phyloP scores from a whole-genome alignment of 2,329 filamentous ascomycete species.

The Amauroascus verrucosus region DNA sequence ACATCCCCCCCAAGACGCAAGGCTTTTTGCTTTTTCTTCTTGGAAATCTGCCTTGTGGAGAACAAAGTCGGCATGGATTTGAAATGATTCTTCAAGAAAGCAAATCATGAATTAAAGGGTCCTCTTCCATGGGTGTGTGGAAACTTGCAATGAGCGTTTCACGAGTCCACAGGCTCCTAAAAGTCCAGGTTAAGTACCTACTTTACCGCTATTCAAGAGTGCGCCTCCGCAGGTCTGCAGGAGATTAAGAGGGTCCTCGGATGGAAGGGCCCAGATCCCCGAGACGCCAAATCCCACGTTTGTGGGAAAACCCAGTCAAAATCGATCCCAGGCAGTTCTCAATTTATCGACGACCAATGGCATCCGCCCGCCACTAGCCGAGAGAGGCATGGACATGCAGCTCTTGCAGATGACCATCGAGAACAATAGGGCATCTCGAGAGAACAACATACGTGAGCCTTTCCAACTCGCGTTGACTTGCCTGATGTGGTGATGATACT shows the following conservation, averaged over 20 bases:
- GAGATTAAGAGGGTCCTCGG: background rate
- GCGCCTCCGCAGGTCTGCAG: background rate
- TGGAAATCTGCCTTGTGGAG: conserved; percentile 11
- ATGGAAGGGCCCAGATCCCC: background rate
- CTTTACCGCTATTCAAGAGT: too few relatives aligned
- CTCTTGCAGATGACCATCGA: conserved; percentile 5
- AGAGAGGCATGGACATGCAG: background rate
- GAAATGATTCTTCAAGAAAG: background rate
- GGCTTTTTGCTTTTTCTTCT: conserved; percentile 5
- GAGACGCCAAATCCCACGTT: conserved; percentile 4
- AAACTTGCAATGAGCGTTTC: background rate
- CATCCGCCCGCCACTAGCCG: background rate
- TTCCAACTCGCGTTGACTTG: conserved; percentile 3
- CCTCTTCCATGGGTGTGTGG: too few relatives aligned
- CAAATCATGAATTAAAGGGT: background rate
- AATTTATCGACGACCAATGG: background rate
- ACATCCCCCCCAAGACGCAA: background rate
- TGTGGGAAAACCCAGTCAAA: background rate
- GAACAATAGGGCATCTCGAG: background rate
- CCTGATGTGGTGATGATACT: background rate
- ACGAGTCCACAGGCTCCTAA: background rate
- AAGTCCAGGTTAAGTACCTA: background rate
- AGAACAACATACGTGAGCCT: background rate
- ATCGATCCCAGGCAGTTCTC: background rate
- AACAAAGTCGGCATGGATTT: background rate